Conservation (phyloP, 805 yeast species). For the Candida chauliodis region DNA sequence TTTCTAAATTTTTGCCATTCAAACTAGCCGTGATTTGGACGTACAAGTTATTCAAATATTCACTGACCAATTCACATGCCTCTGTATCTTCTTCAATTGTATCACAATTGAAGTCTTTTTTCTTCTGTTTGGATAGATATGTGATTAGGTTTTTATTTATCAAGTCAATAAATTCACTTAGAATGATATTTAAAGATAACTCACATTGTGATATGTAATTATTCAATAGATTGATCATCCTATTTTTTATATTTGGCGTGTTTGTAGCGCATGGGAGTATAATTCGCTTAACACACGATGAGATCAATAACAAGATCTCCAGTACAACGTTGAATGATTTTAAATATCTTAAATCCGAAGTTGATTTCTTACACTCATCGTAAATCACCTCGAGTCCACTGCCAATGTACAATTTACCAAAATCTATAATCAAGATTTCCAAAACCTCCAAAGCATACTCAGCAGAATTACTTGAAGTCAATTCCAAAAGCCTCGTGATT, state of each 20-base stretch:
- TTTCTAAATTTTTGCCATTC: conserved; percentile 42
- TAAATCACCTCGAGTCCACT: conserved; percentile 71
- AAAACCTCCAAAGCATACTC: conserved; percentile 63
- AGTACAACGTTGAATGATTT: conserved; percentile 49
- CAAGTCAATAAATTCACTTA: conserved; percentile 55
- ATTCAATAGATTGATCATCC: conserved; percentile 61
- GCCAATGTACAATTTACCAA: conserved; percentile 73
- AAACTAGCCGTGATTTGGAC: conserved; percentile 36
- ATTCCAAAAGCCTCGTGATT: conserved; percentile 70
- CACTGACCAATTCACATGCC: conserved; percentile 62
- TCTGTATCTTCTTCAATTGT: conserved; percentile 60
- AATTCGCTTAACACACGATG: conserved; percentile 71
- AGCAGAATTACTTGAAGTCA: conserved; percentile 59
- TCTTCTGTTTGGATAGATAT: conserved; percentile 60
- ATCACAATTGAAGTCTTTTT: conserved; percentile 60
- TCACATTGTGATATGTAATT: conserved; percentile 59
- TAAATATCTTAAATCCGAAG: conserved; percentile 45
- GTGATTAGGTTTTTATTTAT: conserved; percentile 47
- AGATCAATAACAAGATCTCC: conserved; percentile 60
- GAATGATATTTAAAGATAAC: conserved; percentile 57
- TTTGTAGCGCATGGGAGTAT: conserved; percentile 71
- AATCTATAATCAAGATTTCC: conserved; percentile 62
- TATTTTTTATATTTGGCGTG: conserved; percentile 52
- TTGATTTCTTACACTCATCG: conserved; percentile 37
- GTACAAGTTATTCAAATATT: conserved; percentile 44